Percentiles rank a stretch among this genome's conserved stretches.
phyloP scores from a whole-genome alignment of 2,329 filamentous ascomycete genomes.

The Cercospora janseana region DNA sequence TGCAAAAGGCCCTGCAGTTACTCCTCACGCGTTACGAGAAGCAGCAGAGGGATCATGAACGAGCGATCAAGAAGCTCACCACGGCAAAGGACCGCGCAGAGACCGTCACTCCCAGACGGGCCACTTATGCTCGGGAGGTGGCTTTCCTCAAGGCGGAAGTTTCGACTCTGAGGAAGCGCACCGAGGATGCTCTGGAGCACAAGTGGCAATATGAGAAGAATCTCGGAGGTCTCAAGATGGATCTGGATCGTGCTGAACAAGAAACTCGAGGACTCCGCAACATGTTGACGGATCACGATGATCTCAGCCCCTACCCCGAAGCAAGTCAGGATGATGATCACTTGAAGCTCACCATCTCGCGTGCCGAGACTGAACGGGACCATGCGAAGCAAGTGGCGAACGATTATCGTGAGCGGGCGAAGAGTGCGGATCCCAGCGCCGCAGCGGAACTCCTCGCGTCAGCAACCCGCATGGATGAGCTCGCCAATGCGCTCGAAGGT shows the following conservation, averaged over 20 bases:
- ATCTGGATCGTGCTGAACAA: slow-evolving; percentile 89
- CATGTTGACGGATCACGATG: slow-evolving; percentile 79
- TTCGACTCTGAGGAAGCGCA: slow-evolving; percentile 75
- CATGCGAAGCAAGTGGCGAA: slow-evolving; percentile 65
- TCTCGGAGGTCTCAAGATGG: slow-evolving; percentile 85
- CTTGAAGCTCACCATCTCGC: slow-evolving; percentile 65
- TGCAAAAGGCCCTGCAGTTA: slow-evolving; percentile 82
- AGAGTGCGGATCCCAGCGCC: slow-evolving; percentile 47
- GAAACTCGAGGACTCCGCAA: slow-evolving; percentile 81
- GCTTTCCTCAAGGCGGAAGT: slow-evolving; percentile 78
- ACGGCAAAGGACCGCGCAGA: slow-evolving; percentile 70
- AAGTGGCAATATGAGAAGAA: slow-evolving; percentile 97
- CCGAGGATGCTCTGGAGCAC: slow-evolving; percentile 89
- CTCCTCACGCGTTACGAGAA: slow-evolving; percentile 81
- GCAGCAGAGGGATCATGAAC: slow-evolving; percentile 79
- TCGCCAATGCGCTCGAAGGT: slow-evolving; percentile 73
- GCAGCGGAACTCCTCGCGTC: slow-evolving; percentile 67
- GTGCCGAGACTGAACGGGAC: slow-evolving; percentile 70
- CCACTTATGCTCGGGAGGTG: slow-evolving; percentile 82
- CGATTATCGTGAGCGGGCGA: slow-evolving; percentile 61
- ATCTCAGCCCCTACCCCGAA: slow-evolving; percentile 47
- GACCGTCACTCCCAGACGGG: slow-evolving; percentile 67
- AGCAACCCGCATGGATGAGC: slow-evolving; percentile 72
- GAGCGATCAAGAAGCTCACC: slow-evolving; percentile 74
- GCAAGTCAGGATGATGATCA: slow-evolving; percentile 37